Evolutionary conservation across 2,329 filamentous ascomycete genomes (phyloP).

Genomic region (Scopulariopsis brevicaulis): DNA sequence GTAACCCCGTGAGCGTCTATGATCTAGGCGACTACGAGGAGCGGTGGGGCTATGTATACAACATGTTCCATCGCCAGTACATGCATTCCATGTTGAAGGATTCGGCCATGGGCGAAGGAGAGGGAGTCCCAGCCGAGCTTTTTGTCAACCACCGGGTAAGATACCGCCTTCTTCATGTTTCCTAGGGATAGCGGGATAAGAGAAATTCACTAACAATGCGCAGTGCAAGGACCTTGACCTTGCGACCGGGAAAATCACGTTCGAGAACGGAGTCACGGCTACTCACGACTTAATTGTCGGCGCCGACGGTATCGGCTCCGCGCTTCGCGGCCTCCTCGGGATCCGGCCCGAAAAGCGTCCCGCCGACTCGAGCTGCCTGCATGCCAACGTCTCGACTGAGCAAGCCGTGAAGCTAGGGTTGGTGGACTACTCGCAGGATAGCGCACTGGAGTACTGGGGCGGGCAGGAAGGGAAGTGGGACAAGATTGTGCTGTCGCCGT

Average conservation of each 20-base stretch:
- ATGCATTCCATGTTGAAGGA: conserved; percentile 60
- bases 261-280: conserved; percentile 35
- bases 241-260: conserved; percentile 33
- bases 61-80: conserved; percentile 59
- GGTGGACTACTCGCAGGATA: conserved; percentile 48
- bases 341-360: conserved; percentile 47
- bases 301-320: conserved; percentile 57
- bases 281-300: conserved; percentile 51
- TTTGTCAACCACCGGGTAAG: conserved; percentile 43
- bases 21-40: conserved; percentile 53
- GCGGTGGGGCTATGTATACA: conserved; percentile 53
- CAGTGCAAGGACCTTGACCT: conserved; percentile 40
- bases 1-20: conserved; percentile 53
- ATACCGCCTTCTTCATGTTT: background rate
- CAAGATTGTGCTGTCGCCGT: conserved; percentile 61
- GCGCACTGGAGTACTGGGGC: conserved; percentile 59
- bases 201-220: background rate
- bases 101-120: conserved; percentile 38
- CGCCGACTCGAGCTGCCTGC: conserved; percentile 49
- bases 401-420: conserved; percentile 49
- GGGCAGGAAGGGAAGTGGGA: conserved; percentile 51
- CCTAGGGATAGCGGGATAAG: background rate
- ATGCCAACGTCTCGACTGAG: conserved; percentile 51
- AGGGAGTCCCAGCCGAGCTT: conserved; percentile 40
- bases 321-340: conserved; percentile 52